phyloP scores from a whole-genome alignment of 192 early-diverging fungal species.

The Coemansia asiatica region DNA sequence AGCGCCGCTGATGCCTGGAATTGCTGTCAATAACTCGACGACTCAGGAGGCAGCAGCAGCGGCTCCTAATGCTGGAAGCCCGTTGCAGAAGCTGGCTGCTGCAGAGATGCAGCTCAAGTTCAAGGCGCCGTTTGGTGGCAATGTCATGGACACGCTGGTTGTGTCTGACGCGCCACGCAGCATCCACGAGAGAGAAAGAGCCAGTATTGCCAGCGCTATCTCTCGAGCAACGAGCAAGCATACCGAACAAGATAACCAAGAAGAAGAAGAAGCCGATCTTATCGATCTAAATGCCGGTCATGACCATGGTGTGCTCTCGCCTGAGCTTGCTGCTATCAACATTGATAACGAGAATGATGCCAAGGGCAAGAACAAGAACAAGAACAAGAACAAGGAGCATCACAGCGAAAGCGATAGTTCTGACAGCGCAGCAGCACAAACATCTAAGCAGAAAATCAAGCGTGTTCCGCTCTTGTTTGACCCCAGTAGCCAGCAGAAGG shows the following conservation, averaged over 20 bases:
- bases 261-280: conserved; percentile 12
- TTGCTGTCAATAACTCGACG: neutral
- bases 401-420: conserved; percentile 5
- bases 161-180: conserved; percentile 27
- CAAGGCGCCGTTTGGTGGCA: conserved; percentile 43
- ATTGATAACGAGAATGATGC: conserved; percentile 16
- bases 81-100: conserved; percentile 29
- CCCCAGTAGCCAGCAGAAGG: conserved; percentile 29
- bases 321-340: conserved; percentile 43
- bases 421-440: neutral
- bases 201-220: conserved; percentile 4
- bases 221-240: conserved; percentile 12
- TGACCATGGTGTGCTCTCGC: conserved; percentile 19
- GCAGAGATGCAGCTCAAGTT: conserved; percentile 33
- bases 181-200: conserved; percentile 13
- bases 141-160: conserved; percentile 54
- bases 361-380: conserved; percentile 14
- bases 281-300: conserved; percentile 19
- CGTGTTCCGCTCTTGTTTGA: conserved; percentile 50
- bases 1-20: conserved; percentile 31
- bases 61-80: conserved; percentile 19
- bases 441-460: conserved; percentile 17
- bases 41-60: conserved; percentile 5
- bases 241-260: neutral
- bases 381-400: conserved; percentile 13